A percentile compares a stretch with the other conserved stretches of the same genome.
Conservation (phyloP, 768 basidiomycete genomes). For the Psilocybe cyanescens region DNA sequence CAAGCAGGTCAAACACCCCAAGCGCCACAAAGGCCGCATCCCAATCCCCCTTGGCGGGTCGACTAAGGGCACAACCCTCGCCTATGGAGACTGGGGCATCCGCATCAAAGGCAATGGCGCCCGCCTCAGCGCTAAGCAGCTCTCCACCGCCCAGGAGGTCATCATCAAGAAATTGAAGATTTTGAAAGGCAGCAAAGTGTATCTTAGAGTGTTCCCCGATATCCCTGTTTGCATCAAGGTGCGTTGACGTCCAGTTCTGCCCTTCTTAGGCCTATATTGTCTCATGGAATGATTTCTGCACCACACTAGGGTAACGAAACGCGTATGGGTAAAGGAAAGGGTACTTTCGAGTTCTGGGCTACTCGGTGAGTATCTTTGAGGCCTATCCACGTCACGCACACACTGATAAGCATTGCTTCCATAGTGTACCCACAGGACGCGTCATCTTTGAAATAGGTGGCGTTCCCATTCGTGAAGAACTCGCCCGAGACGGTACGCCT, state of each 20-base stretch:
- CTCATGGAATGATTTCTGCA: not conserved
- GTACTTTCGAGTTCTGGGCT: slow-evolving; percentile 97
- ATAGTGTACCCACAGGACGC: slow-evolving; percentile 83
- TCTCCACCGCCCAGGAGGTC: slow-evolving; percentile 84
- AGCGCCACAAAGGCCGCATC: slow-evolving; percentile 88
- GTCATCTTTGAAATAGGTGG: slow-evolving; percentile 97
- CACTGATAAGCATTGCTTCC: not conserved
- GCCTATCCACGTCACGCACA: not conserved
- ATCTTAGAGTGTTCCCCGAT: slow-evolving; percentile 92
- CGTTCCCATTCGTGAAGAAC: slow-evolving; percentile 84
- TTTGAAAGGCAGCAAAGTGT: slow-evolving; percentile 88
- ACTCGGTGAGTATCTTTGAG: slow-evolving; percentile 62
- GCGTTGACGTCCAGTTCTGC: slow-evolving; percentile 16
- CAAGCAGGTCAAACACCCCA: slow-evolving; percentile 78
- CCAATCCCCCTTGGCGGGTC: slow-evolving; percentile 90
- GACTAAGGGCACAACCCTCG: slow-evolving; percentile 89
- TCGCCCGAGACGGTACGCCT: slow-evolving; percentile 84
- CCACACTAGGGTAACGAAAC: slow-evolving; percentile 86
- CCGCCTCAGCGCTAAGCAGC: slow-evolving; percentile 87
- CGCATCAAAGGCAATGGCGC: slow-evolving; percentile 83
- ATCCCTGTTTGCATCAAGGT: slow-evolving; percentile 98
- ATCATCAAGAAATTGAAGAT: slow-evolving; percentile 89
- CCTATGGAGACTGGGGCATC: slow-evolving; percentile 92
- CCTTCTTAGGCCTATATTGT: not conserved
- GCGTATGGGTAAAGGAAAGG: slow-evolving; percentile 99